Percentiles rank a stretch among this genome's conserved stretches.
Evolutionary conservation across 108 stramenopile genomes (phyloP).

Genomic region (Cyclotella atomus): DNA sequence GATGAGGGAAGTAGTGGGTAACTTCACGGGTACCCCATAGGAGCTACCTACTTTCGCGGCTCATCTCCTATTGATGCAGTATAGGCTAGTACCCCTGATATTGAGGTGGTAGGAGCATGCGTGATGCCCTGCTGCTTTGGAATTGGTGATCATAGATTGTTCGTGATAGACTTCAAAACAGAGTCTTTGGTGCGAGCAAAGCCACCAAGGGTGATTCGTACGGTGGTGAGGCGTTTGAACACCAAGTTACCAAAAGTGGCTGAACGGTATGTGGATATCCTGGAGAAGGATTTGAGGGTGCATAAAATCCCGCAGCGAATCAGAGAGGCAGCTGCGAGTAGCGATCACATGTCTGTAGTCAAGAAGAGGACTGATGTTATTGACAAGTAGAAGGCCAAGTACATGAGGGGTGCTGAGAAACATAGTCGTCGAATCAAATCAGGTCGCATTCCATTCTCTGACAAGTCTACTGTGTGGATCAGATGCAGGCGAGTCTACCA

Average conservation of each 20-base stretch:
- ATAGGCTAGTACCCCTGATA: slow-evolving; percentile 4
- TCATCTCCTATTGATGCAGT: slow-evolving; percentile 1
- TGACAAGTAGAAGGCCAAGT: slow-evolving; percentile 11
- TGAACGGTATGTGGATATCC: not conserved
- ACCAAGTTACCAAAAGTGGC: not conserved
- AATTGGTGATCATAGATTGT: slow-evolving; percentile 15
- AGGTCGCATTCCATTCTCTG: slow-evolving; percentile 25
- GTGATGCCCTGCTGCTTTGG: slow-evolving; percentile 4
- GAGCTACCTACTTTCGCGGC: slow-evolving; percentile 10
- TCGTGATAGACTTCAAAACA: slow-evolving; percentile 4
- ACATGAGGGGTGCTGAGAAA: slow-evolving; percentile 27
- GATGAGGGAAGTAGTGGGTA: slow-evolving; percentile 1
- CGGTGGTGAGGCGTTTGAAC: not conserved
- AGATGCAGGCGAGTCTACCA: slow-evolving; percentile 6
- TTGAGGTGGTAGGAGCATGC: not conserved
- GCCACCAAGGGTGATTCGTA: not conserved
- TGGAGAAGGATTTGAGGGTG: no score
- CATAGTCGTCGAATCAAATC: slow-evolving; percentile 16
- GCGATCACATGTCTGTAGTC: not conserved
- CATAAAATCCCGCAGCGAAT: no score
- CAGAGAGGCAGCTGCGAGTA: not conserved
- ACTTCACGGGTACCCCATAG: slow-evolving; percentile 3
- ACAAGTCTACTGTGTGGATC: slow-evolving; percentile 22
- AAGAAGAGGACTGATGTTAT: not conserved
- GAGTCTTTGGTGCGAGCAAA: not conserved